Percentiles rank a stretch among this genome's conserved stretches.
These are phyloP conservation scores for Thuja plicata DNA, from an alignment of 83 land plant genomes.

Conservation along the genomic window DNA sequence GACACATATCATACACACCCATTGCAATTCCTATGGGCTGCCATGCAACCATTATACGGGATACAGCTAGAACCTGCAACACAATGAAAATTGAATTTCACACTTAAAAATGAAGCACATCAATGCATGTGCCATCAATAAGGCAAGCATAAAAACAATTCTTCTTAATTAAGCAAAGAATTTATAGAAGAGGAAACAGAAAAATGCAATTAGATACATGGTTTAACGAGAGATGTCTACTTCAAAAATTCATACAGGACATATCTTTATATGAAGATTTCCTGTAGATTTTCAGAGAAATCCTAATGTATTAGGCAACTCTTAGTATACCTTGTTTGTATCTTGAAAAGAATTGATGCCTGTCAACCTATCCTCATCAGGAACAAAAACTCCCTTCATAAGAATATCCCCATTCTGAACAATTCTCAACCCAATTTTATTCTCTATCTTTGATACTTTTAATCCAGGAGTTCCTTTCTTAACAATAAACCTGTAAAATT, in stretches of 20 bases:
- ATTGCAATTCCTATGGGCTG: conserved; percentile 90
- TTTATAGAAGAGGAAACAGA: not conserved
- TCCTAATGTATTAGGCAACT: not conserved
- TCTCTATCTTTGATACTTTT: conserved; percentile 81
- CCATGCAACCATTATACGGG: conserved; percentile 96
- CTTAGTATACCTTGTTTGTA: conserved; percentile 69
- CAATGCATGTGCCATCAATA: not conserved
- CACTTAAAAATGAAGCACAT: not conserved
- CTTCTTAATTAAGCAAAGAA: not conserved
- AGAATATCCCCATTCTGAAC: conserved; percentile 96
- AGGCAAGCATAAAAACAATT: not conserved
- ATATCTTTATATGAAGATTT: not conserved
- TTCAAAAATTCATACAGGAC: not conserved
- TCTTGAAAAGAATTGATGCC: conserved; percentile 91
- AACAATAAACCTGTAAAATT: conserved; percentile 73
- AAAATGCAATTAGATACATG: not conserved
- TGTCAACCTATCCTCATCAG: conserved; percentile 84
- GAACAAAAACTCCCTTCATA: conserved; percentile 76
- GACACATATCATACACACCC: conserved; percentile 97
- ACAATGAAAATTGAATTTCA: not conserved
- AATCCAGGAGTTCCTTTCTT: conserved; percentile 80
- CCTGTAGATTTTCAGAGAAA: conserved; percentile 14
- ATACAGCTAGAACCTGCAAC: conserved; percentile 82
- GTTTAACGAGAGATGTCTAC: not conserved
- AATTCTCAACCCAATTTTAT: conserved; percentile 86